Evolutionary conservation across 2,329 filamentous ascomycete genomes (phyloP).

Genomic region (Penicillium sp.): DNA sequence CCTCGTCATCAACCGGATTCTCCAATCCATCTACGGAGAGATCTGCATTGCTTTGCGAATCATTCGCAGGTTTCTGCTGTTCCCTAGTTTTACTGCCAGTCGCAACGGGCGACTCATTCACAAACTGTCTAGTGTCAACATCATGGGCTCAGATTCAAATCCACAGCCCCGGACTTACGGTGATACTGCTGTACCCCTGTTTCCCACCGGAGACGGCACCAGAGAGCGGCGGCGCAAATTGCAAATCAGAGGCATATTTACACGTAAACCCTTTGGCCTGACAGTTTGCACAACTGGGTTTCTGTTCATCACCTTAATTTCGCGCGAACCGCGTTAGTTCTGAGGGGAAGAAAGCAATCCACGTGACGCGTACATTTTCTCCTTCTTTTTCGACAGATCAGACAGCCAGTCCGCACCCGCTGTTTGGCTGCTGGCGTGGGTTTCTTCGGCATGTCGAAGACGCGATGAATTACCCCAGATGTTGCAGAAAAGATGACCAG

Average conservation of each 20-base stretch:
- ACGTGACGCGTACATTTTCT: slow-evolving; percentile 24
- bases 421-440: slow-evolving; percentile 25
- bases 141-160: background rate
- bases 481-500: slow-evolving; percentile 13
- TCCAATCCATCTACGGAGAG: slow-evolving; percentile 2
- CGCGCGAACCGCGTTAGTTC: background rate
- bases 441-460: slow-evolving; percentile 20
- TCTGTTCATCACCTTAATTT: slow-evolving; percentile 25
- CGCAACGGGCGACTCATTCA: slow-evolving; percentile 20
- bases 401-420: slow-evolving; percentile 27
- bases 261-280: slow-evolving; percentile 24
- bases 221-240: slow-evolving; percentile 20
- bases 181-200: slow-evolving; percentile 19
- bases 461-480: slow-evolving; percentile 11
- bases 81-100: slow-evolving; percentile 1
- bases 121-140: slow-evolving; percentile 12
- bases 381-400: slow-evolving; percentile 25
- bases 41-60: background rate
- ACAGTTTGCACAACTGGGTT: slow-evolving; percentile 26
- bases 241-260: slow-evolving; percentile 24
- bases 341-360: background rate
- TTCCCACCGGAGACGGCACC: slow-evolving; percentile 1
- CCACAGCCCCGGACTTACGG: slow-evolving; percentile 9
- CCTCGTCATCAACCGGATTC: background rate
- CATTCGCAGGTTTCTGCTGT: background rate